Conservation (phyloP, 257 asterid species). For the Scutellaria minor region DNA sequence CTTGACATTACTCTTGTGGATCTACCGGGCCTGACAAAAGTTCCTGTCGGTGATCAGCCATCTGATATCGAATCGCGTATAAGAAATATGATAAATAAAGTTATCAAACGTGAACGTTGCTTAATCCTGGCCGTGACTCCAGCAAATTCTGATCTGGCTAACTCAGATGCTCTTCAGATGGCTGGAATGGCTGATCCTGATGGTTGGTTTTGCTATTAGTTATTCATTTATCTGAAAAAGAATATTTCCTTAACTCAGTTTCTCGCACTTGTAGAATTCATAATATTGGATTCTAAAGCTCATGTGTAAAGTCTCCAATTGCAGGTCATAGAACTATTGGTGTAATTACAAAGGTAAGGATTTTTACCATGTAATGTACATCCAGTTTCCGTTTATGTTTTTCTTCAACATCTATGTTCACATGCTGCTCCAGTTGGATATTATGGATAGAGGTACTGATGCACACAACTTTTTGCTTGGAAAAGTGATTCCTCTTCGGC, state of each 20-base stretch:
- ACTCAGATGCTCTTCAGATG: conserved; percentile 99
- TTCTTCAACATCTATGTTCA: conserved; percentile 1
- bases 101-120: conserved; percentile 71
- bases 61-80: conserved; percentile 93
- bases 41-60: conserved; percentile 98
- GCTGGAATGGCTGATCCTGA: conserved; percentile 96
- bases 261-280: neutral
- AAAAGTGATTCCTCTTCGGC: conserved; percentile 92
- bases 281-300: conserved; percentile 33
- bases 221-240: neutral
- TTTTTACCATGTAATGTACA: conserved; percentile 6
- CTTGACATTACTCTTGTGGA: conserved; percentile 96
- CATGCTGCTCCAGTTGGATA: conserved; percentile 78
- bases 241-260: neutral
- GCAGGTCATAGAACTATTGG: conserved; percentile 96
- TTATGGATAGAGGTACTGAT: conserved; percentile 98
- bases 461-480: conserved; percentile 95
- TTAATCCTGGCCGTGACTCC: conserved; percentile 94
- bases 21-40: conserved; percentile 94
- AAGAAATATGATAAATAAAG: conserved; percentile 92
- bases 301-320: conserved; percentile 35
- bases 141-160: conserved; percentile 93
- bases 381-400: neutral
- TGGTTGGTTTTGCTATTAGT: conserved; percentile 50
- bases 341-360: conserved; percentile 86